Evolutionary conservation across 2,329 filamentous ascomycete genomes (phyloP).

Genomic region (Aureobasidium sp.): DNA sequence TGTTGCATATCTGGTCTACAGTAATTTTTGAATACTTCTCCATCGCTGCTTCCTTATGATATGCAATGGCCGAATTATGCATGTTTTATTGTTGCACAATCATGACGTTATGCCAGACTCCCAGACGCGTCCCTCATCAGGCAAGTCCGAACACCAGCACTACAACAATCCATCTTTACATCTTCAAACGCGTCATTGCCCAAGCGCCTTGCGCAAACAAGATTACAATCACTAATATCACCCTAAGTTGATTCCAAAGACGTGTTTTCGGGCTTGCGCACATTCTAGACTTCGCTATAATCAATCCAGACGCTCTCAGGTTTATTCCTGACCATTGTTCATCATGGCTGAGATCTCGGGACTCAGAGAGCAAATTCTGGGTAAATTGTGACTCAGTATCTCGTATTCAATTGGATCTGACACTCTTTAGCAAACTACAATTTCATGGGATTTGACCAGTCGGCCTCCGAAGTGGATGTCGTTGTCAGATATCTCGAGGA

Average conservation of each 20-base stretch:
- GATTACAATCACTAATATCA: not conserved
- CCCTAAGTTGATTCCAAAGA: not conserved
- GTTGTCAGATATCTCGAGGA: not conserved
- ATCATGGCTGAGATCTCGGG: not conserved
- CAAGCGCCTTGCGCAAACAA: not conserved
- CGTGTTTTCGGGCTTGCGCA: not conserved
- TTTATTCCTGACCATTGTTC: not conserved
- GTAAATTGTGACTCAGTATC: not conserved
- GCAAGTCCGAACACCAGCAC: not conserved
- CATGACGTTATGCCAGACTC: not conserved
- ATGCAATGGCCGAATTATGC: not conserved
- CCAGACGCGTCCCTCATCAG: not conserved
- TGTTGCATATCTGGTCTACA: too few relatives aligned
- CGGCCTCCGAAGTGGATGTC: not conserved
- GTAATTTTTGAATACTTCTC: too few relatives aligned
- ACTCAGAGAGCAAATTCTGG: slow-evolving; percentile 6
- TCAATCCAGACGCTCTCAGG: not conserved
- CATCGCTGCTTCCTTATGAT: too few relatives aligned
- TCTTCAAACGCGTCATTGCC: not conserved
- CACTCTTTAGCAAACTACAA: not conserved
- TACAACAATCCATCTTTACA: not conserved
- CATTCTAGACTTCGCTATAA: not conserved
- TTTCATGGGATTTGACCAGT: not conserved
- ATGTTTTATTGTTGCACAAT: not conserved
- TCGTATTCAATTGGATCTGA: not conserved